A percentile compares a stretch with the other conserved stretches of the same genome.
Evolutionary conservation across 257 asterid genomes (phyloP).

Genomic region (Misopates orontium): DNA sequence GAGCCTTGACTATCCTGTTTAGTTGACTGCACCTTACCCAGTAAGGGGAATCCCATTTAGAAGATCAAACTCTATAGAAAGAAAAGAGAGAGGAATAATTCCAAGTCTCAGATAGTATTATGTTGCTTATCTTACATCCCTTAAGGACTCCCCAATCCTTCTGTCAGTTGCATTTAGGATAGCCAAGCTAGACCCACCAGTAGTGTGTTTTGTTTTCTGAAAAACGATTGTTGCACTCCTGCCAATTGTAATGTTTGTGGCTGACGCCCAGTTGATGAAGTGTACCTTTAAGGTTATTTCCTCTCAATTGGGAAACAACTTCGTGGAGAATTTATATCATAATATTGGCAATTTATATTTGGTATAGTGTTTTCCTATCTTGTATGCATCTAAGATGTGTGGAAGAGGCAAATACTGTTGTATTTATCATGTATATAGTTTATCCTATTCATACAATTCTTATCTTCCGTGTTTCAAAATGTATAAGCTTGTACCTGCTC

Average conservation of each 20-base stretch:
- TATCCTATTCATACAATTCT: slow-evolving; percentile 5
- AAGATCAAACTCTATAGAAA: not conserved
- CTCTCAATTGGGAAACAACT: not conserved
- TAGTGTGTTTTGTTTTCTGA: not conserved
- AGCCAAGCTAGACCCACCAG: not conserved
- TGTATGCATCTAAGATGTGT: slow-evolving; percentile 5
- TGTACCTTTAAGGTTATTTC: not conserved
- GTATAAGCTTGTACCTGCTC: slow-evolving; percentile 11
- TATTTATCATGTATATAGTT: not conserved
- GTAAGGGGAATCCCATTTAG: not conserved
- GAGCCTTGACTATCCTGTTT: not conserved
- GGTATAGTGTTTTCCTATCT: slow-evolving; percentile 8
- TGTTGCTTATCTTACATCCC: not conserved
- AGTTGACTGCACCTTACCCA: too few relatives aligned
- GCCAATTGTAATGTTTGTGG: not conserved
- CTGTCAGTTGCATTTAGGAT: not conserved
- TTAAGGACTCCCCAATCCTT: not conserved
- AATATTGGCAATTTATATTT: slow-evolving; percentile 7
- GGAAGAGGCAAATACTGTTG: not conserved
- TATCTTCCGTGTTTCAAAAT: slow-evolving; percentile 4
- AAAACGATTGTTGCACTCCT: not conserved
- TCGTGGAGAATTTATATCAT: slow-evolving; percentile 1
- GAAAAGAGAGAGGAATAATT: not conserved
- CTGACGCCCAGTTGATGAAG: not conserved
- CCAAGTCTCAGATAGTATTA: not conserved